phyloP scores from a whole-genome alignment of 345 rosid species.

The Mangifera indica region DNA sequence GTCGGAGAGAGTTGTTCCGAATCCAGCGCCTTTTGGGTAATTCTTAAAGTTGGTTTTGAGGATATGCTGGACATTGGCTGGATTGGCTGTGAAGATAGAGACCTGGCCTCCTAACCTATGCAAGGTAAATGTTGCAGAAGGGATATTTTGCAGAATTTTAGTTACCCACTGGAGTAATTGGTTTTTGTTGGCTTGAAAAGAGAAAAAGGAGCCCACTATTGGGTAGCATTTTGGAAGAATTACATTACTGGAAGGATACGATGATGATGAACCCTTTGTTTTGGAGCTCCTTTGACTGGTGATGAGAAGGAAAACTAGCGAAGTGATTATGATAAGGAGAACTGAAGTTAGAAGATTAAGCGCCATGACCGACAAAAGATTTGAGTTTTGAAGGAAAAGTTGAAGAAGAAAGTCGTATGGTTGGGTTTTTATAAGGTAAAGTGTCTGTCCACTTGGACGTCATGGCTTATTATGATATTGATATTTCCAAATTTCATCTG shows the following conservation, averaged over 20 bases:
- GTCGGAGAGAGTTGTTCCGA: constrained; percentile 26
- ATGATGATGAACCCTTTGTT: not conserved
- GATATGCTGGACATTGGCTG: constrained; percentile 59
- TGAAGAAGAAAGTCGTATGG: too few species aligned
- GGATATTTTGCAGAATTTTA: too few species aligned
- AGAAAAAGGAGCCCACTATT: too few species aligned
- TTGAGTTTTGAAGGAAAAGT: too few species aligned
- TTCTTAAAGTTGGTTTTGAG: constrained; percentile 57
- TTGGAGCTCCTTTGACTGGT: not conserved
- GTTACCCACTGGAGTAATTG: too few species aligned
- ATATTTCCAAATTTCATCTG: too few species aligned
- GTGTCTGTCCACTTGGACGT: too few species aligned
- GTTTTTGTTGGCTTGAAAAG: too few species aligned
- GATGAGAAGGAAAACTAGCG: not conserved
- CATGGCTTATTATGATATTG: too few species aligned
- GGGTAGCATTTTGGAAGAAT: too few species aligned
- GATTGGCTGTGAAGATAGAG: constrained; percentile 52
- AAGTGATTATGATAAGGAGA: not conserved
- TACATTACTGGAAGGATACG: not conserved
- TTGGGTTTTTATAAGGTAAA: too few species aligned
- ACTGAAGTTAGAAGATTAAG: not conserved
- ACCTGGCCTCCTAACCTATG: constrained; percentile 16
- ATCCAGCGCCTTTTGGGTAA: constrained; percentile 51
- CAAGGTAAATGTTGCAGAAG: too few species aligned
- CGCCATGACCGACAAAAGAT: not conserved